Evolutionary conservation across 331 rosid species (phyloP), one percentile per base, ranked within the genome.

Genomic region (Phaseolus coccineus): DNA sequence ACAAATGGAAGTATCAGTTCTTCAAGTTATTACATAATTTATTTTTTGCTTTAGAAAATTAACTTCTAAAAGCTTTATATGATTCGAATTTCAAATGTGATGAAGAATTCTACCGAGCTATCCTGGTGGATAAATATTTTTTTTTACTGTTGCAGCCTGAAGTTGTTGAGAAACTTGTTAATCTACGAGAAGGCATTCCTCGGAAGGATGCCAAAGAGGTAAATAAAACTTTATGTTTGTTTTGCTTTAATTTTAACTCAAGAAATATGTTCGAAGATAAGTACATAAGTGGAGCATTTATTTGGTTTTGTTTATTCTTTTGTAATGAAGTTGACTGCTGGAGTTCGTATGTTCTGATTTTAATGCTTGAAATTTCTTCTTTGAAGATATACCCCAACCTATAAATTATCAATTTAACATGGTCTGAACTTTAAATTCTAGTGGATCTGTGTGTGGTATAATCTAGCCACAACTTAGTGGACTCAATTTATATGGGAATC

Each of bases 131-230:
- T 78, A 65, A 78, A 48, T 77, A 6, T 72, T 53, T 6, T 64
- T 50, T 27, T 69, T 55, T 84, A 76, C 48, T 69, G 25, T 82
- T 85, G 84, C 84, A 95, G 98, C 89, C 93, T 67, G 97, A 95
- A 78, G 99, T 95, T 78, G 99, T 95, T 3, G 98, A 95, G 89
- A 95, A 90, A 84, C 99, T 95, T 77, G 98, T 95, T 55, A 92
- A 89, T 72, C 81, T 93, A 48, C 90, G 98, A 84, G 97, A 95
- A 89, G 99, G 99, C 84, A 95, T 95, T 73, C 98, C 98, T n/a
- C 84, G 93, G 80, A 95, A 93, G 78, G 99, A 93, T 75, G 99
- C 99, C 16, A 95, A 95, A 78, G 98, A 95, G 99, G 99, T 95
- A 85, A 24, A 82, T 40, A 28, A 57, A 73, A 19, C 72, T 69